phyloP scores from a whole-genome alignment of 1,139 yeast genomes.

The Sugiyamaella castrensis region DNA sequence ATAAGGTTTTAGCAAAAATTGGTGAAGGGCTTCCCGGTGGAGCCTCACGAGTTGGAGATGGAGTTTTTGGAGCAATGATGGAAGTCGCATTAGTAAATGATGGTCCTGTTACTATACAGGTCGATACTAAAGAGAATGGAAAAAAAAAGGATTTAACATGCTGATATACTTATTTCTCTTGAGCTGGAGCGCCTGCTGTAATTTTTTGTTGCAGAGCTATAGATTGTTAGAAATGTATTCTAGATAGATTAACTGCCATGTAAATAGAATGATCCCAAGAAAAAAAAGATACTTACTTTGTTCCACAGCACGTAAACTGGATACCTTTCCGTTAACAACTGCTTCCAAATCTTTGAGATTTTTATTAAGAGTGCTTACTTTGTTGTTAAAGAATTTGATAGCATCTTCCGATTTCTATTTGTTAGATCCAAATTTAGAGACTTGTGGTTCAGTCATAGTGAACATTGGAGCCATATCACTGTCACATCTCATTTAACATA shows the following conservation, averaged over 20 bases:
- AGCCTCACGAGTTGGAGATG: conserved; percentile 67
- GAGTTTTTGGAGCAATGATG: conserved; percentile 97
- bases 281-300: conserved; percentile 17
- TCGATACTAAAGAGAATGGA: conserved; percentile 53
- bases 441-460: background rate
- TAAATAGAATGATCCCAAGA: too few relatives aligned
- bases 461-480: background rate
- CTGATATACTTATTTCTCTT: background rate
- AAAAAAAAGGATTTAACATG: background rate
- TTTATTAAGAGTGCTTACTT: conserved; percentile 66
- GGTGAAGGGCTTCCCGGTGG: conserved; percentile 49
- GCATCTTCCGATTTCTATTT: conserved; percentile 49
- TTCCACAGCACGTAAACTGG: conserved; percentile 36
- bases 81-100: conserved; percentile 82
- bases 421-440: background rate
- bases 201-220: conserved; percentile 14
- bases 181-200: conserved; percentile 2
- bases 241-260: background rate
- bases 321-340: conserved; percentile 48
- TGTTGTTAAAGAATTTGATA: conserved; percentile 64
- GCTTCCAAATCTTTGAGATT: conserved; percentile 74
- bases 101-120: conserved; percentile 74
- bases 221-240: background rate
- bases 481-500: conserved; percentile 12
- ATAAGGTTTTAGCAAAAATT: conserved; percentile 52